Evolutionary conservation across 768 basidiomycete species (phyloP), one percentile per base, ranked within the genome.

Genomic region (Ephemerocybe angulata): DNA sequence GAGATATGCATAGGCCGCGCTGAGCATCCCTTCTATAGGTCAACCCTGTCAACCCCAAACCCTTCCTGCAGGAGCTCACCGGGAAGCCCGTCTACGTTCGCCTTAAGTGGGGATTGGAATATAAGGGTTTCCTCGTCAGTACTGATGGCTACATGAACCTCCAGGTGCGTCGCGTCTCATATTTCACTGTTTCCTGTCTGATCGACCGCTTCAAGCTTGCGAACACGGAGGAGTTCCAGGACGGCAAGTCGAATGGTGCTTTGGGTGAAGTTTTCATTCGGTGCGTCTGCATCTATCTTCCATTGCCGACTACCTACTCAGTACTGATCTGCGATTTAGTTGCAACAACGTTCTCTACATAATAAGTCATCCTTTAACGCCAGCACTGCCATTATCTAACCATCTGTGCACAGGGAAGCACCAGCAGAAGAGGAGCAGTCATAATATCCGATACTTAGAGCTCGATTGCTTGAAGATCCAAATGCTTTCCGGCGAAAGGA

Each of bases 141-240:
- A 98, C 97, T 6, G 97, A 99, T 72, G 93, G 93, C 12, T 99
- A 97, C 76, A 98, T 98, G 97, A 99, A 99, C 71, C 83, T 99
- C 44, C 97, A 99, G 80, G 96, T 92, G 63, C 57, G 31, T 56
- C 30, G 49, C 52, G 11, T 19, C 7, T 50, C 35, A 3, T 35
- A 48, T 28, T 12, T 37, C n/a, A 41, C 31, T 25, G 35, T 15
- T 21, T 50, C 11, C 7, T 12, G 35, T 48, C 33, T 31, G 24
- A 49, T 51, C 27, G 3, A 28, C 4, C n/a, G 13, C 30, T 22
- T 54, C 4, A 60, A 99, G 96, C 80, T 99, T 50, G 96, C 95
- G n/a, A 98, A 98, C 70, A 95, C 97, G 2, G 97, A 98, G 70
- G 97, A 99, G 70, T 96, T 88, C 63, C 94, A 98, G 70, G 91